These are phyloP conservation scores for Crassisporium funariophilum DNA, from an alignment of 768 basidiomycete genomes.

Conservation along the genomic window DNA sequence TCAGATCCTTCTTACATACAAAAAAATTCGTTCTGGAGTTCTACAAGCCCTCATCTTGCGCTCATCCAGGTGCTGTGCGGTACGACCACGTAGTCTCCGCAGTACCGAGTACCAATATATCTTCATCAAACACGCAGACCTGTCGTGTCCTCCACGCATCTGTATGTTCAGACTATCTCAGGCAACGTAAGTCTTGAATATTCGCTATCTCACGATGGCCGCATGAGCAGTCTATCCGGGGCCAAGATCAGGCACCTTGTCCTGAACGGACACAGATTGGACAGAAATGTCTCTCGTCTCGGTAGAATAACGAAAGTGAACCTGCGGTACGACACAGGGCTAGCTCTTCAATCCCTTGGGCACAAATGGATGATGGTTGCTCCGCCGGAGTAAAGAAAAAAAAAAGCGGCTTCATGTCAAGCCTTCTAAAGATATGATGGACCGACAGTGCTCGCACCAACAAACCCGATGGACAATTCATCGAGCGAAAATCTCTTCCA, in stretches of 20 bases:
- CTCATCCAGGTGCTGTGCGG: too few species aligned
- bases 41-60: too few species aligned
- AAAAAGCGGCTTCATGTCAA: too few species aligned
- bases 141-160: constrained; percentile 63
- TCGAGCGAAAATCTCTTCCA: too few species aligned
- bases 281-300: constrained; percentile 42
- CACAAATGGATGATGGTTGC: constrained; percentile 51
- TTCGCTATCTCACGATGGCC: constrained; percentile 28
- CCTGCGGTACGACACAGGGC: constrained; percentile 40
- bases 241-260: constrained; percentile 41
- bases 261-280: constrained; percentile 48
- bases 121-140: constrained; percentile 42
- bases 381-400: constrained; percentile 17
- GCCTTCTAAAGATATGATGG: too few species aligned
- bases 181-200: constrained; percentile 56
- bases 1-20: too few species aligned
- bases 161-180: constrained; percentile 52
- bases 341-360: constrained; percentile 51
- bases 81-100: too few species aligned
- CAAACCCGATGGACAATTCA: too few species aligned
- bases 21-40: too few species aligned
- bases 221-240: constrained; percentile 37
- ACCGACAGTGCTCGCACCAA: too few species aligned
- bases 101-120: too few species aligned
- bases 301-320: constrained; percentile 38